Conservation (phyloP, 805 yeast species). For the fission yeast (Schizosaccharomyces pombe) region ASM294v3 CU329670.1:5374001-5374500, state of each 20-base stretch:
- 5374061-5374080: no score
- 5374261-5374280: slow-evolving; percentile 97
- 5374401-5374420: slow-evolving; percentile 78
- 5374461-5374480: slow-evolving; percentile 63
- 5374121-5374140: slow-evolving; percentile 26
- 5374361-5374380: slow-evolving; percentile 32
- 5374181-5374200: slow-evolving; percentile 98
- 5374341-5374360: slow-evolving; percentile 46
- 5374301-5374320: not conserved
- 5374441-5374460: slow-evolving; percentile 39
- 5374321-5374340: slow-evolving; percentile 46
- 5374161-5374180: slow-evolving; percentile 89
- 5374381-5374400: slow-evolving; percentile 33
- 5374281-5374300: slow-evolving; percentile 13
- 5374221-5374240: slow-evolving; percentile 48
- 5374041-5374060: no score
- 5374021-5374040: no score
- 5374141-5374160: slow-evolving; percentile 47
- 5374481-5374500: slow-evolving; percentile 90
- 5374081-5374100: no score
- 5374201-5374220: slow-evolving; percentile 66
- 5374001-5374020: no score
- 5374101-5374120: no score
- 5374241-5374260: slow-evolving; percentile 81
- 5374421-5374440: slow-evolving; percentile 57